Percentiles rank a stretch among this genome's conserved stretches.
Conservation (phyloP, 805 yeast species). For the Priceomyces carsonii region DNA sequence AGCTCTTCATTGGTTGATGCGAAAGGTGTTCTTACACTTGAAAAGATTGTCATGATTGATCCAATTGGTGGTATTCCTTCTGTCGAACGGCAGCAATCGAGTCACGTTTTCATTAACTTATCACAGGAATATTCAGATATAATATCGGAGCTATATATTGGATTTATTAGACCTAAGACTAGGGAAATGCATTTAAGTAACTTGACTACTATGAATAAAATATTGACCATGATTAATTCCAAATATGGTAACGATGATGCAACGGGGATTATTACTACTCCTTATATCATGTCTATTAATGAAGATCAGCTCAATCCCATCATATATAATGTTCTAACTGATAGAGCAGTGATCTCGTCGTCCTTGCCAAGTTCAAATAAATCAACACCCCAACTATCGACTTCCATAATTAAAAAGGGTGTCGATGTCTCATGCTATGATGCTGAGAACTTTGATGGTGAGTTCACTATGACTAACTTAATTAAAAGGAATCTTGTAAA, state of each 20-base stretch:
- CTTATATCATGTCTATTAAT: conserved; percentile 62
- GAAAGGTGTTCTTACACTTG: conserved; percentile 54
- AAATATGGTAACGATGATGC: conserved; percentile 40
- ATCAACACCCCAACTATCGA: conserved; percentile 61
- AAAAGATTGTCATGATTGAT: conserved; percentile 79
- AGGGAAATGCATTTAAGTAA: conserved; percentile 65
- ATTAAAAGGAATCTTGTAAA: conserved; percentile 47
- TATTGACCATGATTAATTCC: conserved; percentile 53
- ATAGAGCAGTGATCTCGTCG: conserved; percentile 85
- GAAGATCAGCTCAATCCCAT: conserved; percentile 72
- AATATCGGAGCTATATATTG: conserved; percentile 60
- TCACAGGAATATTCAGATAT: conserved; percentile 78
- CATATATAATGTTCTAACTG: conserved; percentile 86
- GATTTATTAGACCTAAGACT: conserved; percentile 46
- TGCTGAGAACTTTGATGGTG: conserved; percentile 19
- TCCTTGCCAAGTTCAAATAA: conserved; percentile 71
- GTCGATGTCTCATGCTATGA: conserved; percentile 52
- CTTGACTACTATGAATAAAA: conserved; percentile 60
- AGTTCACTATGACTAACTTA: conserved; percentile 44
- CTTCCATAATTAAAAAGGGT: conserved; percentile 82
- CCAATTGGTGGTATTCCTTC: conserved; percentile 91
- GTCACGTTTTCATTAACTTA: conserved; percentile 86
- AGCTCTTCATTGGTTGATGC: conserved; percentile 25
- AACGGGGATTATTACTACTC: conserved; percentile 87
- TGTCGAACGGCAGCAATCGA: conserved; percentile 70